These are phyloP conservation scores for Colletotrichum sp. DNA, from an alignment of 2,329 filamentous ascomycete genomes.

Conservation along the genomic window DNA sequence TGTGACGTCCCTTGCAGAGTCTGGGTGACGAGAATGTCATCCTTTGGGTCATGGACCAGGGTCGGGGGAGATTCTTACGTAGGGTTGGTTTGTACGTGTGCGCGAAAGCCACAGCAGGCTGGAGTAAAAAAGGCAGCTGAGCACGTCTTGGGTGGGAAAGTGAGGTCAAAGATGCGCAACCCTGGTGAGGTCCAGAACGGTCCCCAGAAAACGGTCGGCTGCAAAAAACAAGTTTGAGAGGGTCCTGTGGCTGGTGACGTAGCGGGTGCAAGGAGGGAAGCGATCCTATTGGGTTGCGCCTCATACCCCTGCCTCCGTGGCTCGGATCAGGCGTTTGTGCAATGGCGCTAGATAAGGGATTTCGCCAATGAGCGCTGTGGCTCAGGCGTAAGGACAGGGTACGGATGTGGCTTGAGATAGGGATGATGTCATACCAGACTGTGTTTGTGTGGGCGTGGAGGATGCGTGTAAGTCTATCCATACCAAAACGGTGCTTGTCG, in stretches of 20 bases:
- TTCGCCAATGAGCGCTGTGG: neutral
- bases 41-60: neutral
- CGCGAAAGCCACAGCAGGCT: neutral
- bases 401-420: conserved; percentile 1
- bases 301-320: conserved; percentile 3
- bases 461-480: neutral
- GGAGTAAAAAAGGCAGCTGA: neutral
- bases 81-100: neutral
- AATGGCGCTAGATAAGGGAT: neutral
- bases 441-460: neutral
- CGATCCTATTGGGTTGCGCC: conserved; percentile 8
- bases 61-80: neutral
- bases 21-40: neutral
- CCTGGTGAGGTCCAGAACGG: neutral
- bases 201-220: neutral
- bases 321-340: neutral
- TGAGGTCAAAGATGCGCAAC: neutral
- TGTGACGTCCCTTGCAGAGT: conserved; percentile 16
- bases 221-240: conserved; percentile 15
- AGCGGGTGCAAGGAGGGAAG: neutral
- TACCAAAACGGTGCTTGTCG: neutral
- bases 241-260: conserved; percentile 22
- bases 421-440: conserved; percentile 12
- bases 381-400: neutral
- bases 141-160: neutral